Base-by-base conservation (phyloP, 495 filamentous ascomycete species). In the Neurospora sp. region DNA sequence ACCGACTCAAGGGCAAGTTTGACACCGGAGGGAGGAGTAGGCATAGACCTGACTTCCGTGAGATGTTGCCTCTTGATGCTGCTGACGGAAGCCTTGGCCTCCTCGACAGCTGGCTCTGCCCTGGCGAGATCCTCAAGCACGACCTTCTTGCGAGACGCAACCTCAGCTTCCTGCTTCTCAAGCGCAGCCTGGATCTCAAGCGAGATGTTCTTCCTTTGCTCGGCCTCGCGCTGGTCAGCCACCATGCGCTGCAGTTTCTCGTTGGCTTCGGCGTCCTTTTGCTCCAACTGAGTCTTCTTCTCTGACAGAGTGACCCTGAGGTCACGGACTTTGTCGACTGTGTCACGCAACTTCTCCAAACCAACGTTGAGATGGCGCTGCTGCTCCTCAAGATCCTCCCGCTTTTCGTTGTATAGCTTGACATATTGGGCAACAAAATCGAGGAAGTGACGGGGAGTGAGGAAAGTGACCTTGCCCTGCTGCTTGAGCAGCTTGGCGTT, bases 391-490 rank as follows among this genome's bases (percentile, higher is more conserved):
- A 99, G 86, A 77, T 98, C 96, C 82, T 98, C 96, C 0, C 96
- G 92, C 85, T 99, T 99, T 81, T 99, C 96, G 74, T 96, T 96
- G 82, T 97, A 97, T 2, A 99, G 87, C 81, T 93, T 95, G 77
- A 98, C 96, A 82, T 97, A 99, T 76, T 99, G 96, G 44, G 94
- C 93, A 71, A 98, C 96, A 78, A 99, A 99, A 80, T 99, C 96
- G 66, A 99, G 86, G 83, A 97, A 99, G 82, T 99, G 96, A 46
- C 96, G 89, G 38, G 96, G 96, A 35, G 96, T 99, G 71, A 98
- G 91, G 83, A 91, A 98, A 3, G 96, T 98, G 18, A 90, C 87
- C 83, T 90, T 92, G 77, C 91, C 92, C 84, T 98, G 96, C 79
- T 98, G 95, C 78, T 94, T 97, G 70, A 91, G 89, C 59, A 98